Base-by-base conservation (phyloP, 2,329 filamentous ascomycete genomes). In the Stemphylium beticola region DNA sequence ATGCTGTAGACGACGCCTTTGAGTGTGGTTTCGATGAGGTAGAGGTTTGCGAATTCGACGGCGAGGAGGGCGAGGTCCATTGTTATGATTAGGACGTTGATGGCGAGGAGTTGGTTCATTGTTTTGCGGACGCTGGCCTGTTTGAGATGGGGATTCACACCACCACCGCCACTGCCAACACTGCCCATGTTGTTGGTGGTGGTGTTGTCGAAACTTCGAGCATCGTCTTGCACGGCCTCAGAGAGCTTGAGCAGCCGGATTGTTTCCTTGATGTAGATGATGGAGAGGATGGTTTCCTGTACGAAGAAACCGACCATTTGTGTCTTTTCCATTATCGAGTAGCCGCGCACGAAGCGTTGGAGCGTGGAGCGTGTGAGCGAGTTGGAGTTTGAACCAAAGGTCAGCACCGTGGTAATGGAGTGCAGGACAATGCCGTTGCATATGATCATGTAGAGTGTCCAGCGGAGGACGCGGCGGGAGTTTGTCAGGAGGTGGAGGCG, bases 401-500 rank as follows among this genome's bases (percentile, higher is more conserved):
- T 82, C 26, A 88, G 70, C 1, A 87, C 77, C 0, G 80, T 82
- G 4, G 82, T 83, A 0, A 81, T 78, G 0, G 83, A 72, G 59
- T 87, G 83, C 20, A 85, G 71, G 9, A 85, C 50, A 33, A 86
- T 58, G 15, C 77, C 78, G 62, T 87, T 80, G 55, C 78, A 64
- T 34, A 86, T 77, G 53, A 89, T 87, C 80, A 88, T 85, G 48
- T 67, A 77, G 0, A 86, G 74, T 0, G 85, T 80, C 10, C 77
- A 74, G 4, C 77, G 78, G 0, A 87, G 74, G 3, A 81, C 68
- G 2, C 71, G 69, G 6, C 78, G 75, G 37, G 84, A 82, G 14
- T 79, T 79, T 3, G 85, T 73, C 10, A 88, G 78, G 1, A 88
- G 76, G 64, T 87, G 84, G 0, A 88, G 77, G 6, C 86, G 79